Evolutionary conservation across 306 rosid genomes (phyloP).

Genomic region (Quillaja saponaria): DNA sequence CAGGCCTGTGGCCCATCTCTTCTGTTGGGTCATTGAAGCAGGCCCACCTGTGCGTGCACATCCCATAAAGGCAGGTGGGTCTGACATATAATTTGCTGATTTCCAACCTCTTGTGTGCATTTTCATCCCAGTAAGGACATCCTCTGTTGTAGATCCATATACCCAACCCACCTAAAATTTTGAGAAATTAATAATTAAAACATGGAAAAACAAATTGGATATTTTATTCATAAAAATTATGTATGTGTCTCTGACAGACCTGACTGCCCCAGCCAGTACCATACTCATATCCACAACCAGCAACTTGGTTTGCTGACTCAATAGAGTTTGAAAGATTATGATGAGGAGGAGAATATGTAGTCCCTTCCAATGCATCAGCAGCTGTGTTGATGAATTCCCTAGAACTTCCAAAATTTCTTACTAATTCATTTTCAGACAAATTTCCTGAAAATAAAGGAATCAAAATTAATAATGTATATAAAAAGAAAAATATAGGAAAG

Average conservation of each 20-base stretch:
- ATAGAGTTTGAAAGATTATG: slow-evolving; percentile 2
- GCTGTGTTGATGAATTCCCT: slow-evolving; percentile 40
- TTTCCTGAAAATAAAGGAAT: neutral
- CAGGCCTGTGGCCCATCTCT: slow-evolving; percentile 66
- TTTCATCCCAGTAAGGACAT: slow-evolving; percentile 47
- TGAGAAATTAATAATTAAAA: too few species aligned
- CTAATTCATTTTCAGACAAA: neutral
- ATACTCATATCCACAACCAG: slow-evolving; percentile 48
- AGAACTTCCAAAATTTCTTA: slow-evolving; percentile 47
- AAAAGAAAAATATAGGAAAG: slow-evolving; percentile 7
- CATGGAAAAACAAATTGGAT: too few species aligned
- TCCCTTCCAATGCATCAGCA: slow-evolving; percentile 40
- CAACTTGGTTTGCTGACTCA: slow-evolving; percentile 50
- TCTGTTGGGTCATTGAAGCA: slow-evolving; percentile 48
- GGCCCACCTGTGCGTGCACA: slow-evolving; percentile 57
- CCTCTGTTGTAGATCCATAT: slow-evolving; percentile 60
- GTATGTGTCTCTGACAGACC: slow-evolving; percentile 30
- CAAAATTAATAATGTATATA: too few species aligned
- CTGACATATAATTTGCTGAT: slow-evolving; percentile 35
- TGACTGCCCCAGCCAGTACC: slow-evolving; percentile 62
- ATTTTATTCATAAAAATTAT: too few species aligned
- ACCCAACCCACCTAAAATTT: slow-evolving; percentile 38
- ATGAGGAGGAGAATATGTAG: neutral
- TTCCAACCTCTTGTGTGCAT: slow-evolving; percentile 73
- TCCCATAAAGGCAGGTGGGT: slow-evolving; percentile 58